These are phyloP conservation scores for Iberis pinnata DNA, from an alignment of 345 rosid species.

Conservation along the genomic window DNA sequence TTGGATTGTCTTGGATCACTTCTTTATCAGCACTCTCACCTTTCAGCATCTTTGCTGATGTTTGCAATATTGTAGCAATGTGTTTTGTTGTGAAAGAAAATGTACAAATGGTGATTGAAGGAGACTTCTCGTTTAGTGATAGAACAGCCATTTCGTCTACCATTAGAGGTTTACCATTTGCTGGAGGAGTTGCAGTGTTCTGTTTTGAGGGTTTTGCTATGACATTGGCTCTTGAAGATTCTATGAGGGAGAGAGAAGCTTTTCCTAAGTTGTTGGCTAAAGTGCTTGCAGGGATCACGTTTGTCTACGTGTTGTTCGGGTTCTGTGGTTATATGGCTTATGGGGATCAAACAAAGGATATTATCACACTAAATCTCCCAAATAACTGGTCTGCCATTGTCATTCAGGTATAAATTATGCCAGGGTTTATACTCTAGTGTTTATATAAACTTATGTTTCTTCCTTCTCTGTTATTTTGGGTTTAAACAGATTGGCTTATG, in stretches of 20 bases:
- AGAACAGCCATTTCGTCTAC: constrained; percentile 53
- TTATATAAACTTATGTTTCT: background rate
- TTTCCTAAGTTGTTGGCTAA: constrained; percentile 57
- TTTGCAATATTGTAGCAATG: constrained; percentile 73
- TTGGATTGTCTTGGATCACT: constrained; percentile 64
- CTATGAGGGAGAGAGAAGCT: constrained; percentile 60
- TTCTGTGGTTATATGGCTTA: constrained; percentile 86
- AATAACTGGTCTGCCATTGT: constrained; percentile 60
- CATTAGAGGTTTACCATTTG: constrained; percentile 73
- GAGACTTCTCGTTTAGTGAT: constrained; percentile 65
- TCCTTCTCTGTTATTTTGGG: constrained; percentile 3
- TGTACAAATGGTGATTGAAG: constrained; percentile 40
- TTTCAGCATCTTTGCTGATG: constrained; percentile 72
- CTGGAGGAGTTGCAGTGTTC: constrained; percentile 84
- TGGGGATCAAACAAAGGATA: constrained; percentile 74
- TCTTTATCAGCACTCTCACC: constrained; percentile 73
- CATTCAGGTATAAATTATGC: constrained; percentile 51
- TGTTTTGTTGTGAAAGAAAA: constrained; percentile 67
- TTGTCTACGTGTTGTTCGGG: constrained; percentile 60
- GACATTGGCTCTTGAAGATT: constrained; percentile 76
- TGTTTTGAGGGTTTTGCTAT: constrained; percentile 93
- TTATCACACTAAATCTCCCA: constrained; percentile 76
- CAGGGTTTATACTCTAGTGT: background rate
- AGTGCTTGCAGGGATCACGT: constrained; percentile 56
- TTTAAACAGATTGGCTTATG: constrained; percentile 71